Evolutionary conservation across 2,329 filamentous ascomycete species (phyloP).

Genomic region (Coniochaeta sp.): DNA sequence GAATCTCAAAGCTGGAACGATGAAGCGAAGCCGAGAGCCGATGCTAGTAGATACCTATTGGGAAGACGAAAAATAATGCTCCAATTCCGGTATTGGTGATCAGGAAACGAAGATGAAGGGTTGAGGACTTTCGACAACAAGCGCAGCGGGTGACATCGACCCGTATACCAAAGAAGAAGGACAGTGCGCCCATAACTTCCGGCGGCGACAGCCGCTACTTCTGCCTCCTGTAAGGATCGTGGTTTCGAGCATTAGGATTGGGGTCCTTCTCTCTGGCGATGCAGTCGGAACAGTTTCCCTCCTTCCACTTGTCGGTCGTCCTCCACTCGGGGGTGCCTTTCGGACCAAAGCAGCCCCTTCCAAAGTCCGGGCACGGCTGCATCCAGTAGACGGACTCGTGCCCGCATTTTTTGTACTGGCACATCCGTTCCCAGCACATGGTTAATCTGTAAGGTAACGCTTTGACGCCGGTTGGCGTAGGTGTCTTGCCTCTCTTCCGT

Average conservation of each 20-base stretch:
- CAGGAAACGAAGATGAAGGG: no score
- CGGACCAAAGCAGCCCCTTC: slow-evolving; percentile 15
- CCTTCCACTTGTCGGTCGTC: background rate
- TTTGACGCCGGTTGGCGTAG: background rate
- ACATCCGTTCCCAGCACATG: slow-evolving; percentile 18
- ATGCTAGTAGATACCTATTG: background rate
- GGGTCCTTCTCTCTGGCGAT: slow-evolving; percentile 6
- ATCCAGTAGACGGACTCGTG: slow-evolving; percentile 17
- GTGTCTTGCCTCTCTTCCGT: background rate
- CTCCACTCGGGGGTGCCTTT: background rate
- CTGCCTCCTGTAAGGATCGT: slow-evolving; percentile 12
- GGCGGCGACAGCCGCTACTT: background rate
- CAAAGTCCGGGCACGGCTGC: slow-evolving; percentile 16
- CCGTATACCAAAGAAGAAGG: no score
- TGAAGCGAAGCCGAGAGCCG: background rate
- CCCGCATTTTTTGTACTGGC: slow-evolving; percentile 13
- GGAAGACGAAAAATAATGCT: background rate
- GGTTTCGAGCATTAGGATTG: slow-evolving; percentile 5
- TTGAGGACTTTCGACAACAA: no score
- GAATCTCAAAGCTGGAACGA: no score
- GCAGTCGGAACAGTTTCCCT: slow-evolving; percentile 13
- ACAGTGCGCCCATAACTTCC: background rate
- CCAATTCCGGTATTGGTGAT: background rate
- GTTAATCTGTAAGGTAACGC: background rate
- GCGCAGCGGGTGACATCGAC: no score